Evolutionary conservation across 176 grass and related monocot species (phyloP), one percentile per base, ranked within the genome.

Genomic region (Saccharum officinarum): DNA sequence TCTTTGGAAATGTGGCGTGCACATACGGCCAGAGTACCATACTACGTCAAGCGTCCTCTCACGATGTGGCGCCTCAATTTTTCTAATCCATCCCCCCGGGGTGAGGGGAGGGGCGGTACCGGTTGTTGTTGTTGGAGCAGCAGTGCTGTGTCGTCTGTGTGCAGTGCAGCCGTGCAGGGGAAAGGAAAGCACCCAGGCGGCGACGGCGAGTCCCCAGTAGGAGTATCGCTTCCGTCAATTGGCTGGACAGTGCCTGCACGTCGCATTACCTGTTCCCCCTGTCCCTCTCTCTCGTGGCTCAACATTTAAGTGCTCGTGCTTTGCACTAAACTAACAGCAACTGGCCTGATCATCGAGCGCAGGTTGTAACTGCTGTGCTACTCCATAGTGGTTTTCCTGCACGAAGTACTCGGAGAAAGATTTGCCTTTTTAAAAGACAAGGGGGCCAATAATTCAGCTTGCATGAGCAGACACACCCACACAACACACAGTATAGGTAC

Each of bases 31-130:
- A 75, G 71, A 2, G 77, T 80, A 82, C 66, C 67, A 82, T 70
- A 28, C 47, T 83, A 78, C 30, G 73, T 57, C 67, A 72, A 78
- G 44, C 31, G 73, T 86, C 88, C 82, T 77, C 45, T 90, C 67
- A 16, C 59, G 47, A 33, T 80, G 68, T 67, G 76, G 8, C 41
- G 16, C 0, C 61, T 20, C 57, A 0, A 3, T 31, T 37, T 63
- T 77, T 86, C 64, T 40, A 5, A 45, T 47, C 45, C 11, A 12
- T 12, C 2, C 9, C 41, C 8, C 28, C 28, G 28, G 28, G 28
- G 28, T 28, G 42, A 0, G 2, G 10, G 10, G 45, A 46, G 45
- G 12, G 12, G 45, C 14, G 46, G 13, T 49, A 15, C 46, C 14
- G 13, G 15, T 17, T 17, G 47, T 15, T 28, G 28, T 28, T 64